Evolutionary conservation across 2,329 filamentous ascomycete genomes (phyloP).

Genomic region (Apiospora phragmitis): DNA sequence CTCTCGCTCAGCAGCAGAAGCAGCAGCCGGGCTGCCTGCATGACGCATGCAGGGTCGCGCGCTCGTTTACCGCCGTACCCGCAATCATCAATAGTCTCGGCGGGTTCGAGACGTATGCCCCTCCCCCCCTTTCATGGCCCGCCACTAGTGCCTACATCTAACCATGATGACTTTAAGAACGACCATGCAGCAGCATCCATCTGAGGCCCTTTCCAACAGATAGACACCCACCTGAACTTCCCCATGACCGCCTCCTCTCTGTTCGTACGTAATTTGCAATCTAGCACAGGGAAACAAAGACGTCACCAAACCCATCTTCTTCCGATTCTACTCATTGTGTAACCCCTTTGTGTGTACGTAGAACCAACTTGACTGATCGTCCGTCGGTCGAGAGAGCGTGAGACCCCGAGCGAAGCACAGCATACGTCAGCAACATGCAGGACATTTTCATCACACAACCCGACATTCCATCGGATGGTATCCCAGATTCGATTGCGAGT

Average conservation of each 20-base stretch:
- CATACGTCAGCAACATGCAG: constrained; percentile 5
- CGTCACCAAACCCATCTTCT: background rate
- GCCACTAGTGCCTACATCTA: background rate
- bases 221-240: background rate
- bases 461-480: background rate
- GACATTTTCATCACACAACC: background rate
- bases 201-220: background rate
- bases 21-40: background rate
- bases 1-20: background rate
- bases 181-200: background rate
- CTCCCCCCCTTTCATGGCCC: background rate
- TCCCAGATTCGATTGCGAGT: background rate
- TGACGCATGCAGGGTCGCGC: background rate
- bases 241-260: background rate
- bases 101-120: background rate
- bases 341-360: background rate
- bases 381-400: background rate
- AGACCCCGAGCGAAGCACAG: background rate
- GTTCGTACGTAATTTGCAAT: background rate
- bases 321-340: background rate
- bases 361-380: background rate
- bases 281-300: background rate
- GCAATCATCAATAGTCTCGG: background rate
- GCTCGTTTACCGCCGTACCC: background rate
- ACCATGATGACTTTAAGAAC: background rate